Conservation (phyloP, 2,329 filamentous ascomycete species). For the Arthrobotrys sinensis region DNA sequence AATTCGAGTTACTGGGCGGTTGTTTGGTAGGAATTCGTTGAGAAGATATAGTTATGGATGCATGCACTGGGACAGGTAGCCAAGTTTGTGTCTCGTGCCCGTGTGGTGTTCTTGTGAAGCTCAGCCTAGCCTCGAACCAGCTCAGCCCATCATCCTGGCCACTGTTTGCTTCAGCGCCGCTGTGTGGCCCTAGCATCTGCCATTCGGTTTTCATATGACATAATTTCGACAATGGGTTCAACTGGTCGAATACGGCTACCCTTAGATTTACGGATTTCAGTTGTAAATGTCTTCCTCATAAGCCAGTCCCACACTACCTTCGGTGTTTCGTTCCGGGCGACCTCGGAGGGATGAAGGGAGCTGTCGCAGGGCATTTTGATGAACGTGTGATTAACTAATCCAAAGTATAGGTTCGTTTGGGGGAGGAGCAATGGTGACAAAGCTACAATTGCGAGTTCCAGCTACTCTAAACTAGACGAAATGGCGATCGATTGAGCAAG, state of each 20-base stretch:
- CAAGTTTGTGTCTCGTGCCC: no score
- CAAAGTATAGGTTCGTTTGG: no score
- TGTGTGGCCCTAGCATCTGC: slow-evolving; percentile 9
- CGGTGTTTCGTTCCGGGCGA: slow-evolving; percentile 48
- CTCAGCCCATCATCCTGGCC: no score
- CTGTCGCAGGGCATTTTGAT: slow-evolving; percentile 40
- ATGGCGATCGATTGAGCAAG: neutral
- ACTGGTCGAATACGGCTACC: neutral
- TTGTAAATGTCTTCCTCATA: slow-evolving; percentile 24
- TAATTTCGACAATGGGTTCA: slow-evolving; percentile 31
- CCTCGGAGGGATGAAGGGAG: slow-evolving; percentile 32
- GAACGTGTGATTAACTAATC: no score
- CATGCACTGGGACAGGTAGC: no score
- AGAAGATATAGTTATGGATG: no score
- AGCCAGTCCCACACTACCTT: slow-evolving; percentile 52
- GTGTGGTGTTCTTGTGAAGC: neutral
- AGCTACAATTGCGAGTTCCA: no score
- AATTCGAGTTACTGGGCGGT: no score
- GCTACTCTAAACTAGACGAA: neutral
- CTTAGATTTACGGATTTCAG: neutral
- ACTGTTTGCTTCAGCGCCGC: slow-evolving; percentile 5
- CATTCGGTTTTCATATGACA: slow-evolving; percentile 36
- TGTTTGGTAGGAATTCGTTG: no score
- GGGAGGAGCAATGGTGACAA: no score
- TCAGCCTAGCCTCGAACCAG: no score